phyloP scores from a whole-genome alignment of 768 basidiomycete genomes.

The Lactifluus subvellereus region DNA sequence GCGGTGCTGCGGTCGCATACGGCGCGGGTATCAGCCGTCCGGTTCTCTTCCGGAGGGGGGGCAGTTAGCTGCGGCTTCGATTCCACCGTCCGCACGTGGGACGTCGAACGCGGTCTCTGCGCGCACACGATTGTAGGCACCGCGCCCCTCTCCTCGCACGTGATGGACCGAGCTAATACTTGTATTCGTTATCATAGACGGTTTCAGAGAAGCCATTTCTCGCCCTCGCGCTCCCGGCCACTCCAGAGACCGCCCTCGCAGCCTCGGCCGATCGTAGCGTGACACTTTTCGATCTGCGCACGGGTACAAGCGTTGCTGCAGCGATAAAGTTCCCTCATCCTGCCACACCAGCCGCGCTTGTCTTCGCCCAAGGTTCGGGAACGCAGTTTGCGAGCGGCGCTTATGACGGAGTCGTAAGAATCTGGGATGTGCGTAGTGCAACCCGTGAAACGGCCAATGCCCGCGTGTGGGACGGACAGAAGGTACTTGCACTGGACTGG shows the following conservation, averaged over 20 bases:
- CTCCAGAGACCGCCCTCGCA: constrained; percentile 45
- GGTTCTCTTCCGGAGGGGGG: constrained; percentile 42
- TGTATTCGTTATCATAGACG: constrained; percentile 36
- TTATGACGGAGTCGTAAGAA: constrained; percentile 69
- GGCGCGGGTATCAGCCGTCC: constrained; percentile 67
- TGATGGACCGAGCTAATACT: background rate
- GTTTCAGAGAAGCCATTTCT: constrained; percentile 73
- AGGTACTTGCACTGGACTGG: constrained; percentile 49
- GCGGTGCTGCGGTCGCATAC: constrained; percentile 79
- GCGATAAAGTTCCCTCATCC: constrained; percentile 50
- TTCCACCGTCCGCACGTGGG: constrained; percentile 87
- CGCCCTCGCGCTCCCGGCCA: constrained; percentile 44
- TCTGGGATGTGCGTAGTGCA: constrained; percentile 75
- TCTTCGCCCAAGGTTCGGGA: constrained; percentile 25
- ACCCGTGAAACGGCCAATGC: constrained; percentile 61
- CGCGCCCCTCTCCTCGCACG: background rate
- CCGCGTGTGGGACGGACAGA: constrained; percentile 49
- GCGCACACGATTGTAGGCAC: constrained; percentile 58
- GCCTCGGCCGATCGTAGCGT: constrained; percentile 73
- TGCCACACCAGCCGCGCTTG: constrained; percentile 62
- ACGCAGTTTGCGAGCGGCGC: constrained; percentile 65
- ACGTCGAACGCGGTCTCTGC: constrained; percentile 71
- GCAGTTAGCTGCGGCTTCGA: constrained; percentile 85
- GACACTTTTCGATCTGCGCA: constrained; percentile 63
- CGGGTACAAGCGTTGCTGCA: constrained; percentile 32